These are phyloP conservation scores for Glebionis coronaria DNA, from an alignment of 129 eudicot genomes.

Conservation along the genomic window DNA sequence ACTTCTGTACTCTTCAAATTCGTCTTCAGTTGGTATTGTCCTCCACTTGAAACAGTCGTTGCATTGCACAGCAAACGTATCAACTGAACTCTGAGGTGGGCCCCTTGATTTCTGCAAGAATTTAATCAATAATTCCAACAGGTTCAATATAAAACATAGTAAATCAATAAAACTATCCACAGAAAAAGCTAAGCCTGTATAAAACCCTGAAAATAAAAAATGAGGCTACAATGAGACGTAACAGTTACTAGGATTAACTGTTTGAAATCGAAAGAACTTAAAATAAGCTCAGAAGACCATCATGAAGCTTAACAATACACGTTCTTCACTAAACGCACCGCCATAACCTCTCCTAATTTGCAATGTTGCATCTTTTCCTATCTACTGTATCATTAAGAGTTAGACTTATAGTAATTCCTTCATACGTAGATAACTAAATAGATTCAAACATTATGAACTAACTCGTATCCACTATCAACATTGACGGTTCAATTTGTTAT, in stretches of 20 bases:
- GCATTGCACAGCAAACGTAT: constrained; percentile 65
- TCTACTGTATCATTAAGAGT: too few relatives aligned
- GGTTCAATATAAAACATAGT: not conserved
- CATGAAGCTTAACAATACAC: too few relatives aligned
- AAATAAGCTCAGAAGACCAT: too few relatives aligned
- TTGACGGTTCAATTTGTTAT: too few relatives aligned
- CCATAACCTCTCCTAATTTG: too few relatives aligned
- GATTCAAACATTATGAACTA: too few relatives aligned
- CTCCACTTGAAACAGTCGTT: constrained; percentile 83
- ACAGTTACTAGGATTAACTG: not conserved
- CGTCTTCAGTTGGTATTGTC: constrained; percentile 45
- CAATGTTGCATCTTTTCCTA: too few relatives aligned
- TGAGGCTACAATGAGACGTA: not conserved
- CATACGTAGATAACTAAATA: too few relatives aligned
- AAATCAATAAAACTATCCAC: not conserved
- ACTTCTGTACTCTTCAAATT: constrained; percentile 64
- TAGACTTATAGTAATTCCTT: too few relatives aligned
- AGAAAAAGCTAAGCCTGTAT: not conserved
- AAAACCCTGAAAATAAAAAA: not conserved
- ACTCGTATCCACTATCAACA: too few relatives aligned
- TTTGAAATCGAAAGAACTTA: too few relatives aligned
- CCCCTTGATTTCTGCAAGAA: constrained; percentile 29
- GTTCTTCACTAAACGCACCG: too few relatives aligned
- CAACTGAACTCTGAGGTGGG: constrained; percentile 28
- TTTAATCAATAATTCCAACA: not conserved